These are phyloP conservation scores for Avena atlantica DNA, from an alignment of 176 grass and related monocot genomes.

Conservation along the genomic window DNA sequence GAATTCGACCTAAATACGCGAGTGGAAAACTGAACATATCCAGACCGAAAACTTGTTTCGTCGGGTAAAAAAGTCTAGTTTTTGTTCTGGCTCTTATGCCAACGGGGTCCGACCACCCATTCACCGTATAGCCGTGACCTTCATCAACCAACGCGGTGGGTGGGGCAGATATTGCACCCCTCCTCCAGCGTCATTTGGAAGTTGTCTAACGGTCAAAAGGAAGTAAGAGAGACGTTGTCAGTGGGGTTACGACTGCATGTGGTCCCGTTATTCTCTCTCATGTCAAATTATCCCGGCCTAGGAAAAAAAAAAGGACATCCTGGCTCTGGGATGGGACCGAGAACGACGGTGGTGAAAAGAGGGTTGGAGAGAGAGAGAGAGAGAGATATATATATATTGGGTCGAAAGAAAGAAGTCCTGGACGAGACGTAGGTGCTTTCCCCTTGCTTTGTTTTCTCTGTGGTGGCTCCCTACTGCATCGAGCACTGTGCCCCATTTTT, in stretches of 20 bases:
- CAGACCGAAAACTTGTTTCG: no score
- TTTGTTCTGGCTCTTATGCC: no score
- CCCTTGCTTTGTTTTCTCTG: not conserved
- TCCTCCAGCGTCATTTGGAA: not conserved
- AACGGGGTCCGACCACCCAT: no score
- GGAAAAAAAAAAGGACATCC: not conserved
- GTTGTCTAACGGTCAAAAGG: not conserved
- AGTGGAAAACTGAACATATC: no score
- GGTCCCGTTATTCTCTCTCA: slow-evolving; percentile 10
- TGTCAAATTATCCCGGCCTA: not conserved
- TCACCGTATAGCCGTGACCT: no score
- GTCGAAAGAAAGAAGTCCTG: not conserved
- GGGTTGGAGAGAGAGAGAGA: not conserved
- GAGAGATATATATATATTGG: no score
- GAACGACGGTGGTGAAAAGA: not conserved
- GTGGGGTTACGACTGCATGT: not conserved
- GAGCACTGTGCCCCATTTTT: not conserved
- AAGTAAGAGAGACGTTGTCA: slow-evolving; percentile 1
- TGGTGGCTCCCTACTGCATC: not conserved
- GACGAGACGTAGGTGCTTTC: slow-evolving; percentile 28
- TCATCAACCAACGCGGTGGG: no score
- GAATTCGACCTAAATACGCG: no score
- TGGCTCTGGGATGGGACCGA: not conserved
- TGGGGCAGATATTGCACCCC: no score
- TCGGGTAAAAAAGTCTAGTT: no score